phyloP scores from a whole-genome alignment of 345 rosid genomes.

The Eucalyptus albens region DNA sequence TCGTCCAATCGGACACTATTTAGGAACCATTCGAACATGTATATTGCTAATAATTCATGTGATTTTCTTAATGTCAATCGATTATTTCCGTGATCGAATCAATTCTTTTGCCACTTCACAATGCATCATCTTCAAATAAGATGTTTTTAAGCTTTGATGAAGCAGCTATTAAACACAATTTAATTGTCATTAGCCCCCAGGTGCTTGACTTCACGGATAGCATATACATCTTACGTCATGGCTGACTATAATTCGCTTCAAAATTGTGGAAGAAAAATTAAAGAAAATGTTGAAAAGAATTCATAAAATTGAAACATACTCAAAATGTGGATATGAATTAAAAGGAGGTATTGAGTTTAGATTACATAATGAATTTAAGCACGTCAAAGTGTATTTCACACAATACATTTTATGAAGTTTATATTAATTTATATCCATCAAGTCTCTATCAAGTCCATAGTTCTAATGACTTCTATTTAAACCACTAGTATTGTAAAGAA shows the following conservation, averaged over 20 bases:
- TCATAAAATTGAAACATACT: not conserved
- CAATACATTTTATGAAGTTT: not conserved
- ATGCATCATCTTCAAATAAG: not conserved
- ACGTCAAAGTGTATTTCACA: not conserved
- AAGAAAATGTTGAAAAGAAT: not conserved
- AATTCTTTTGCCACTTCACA: not conserved
- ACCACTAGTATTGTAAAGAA: not conserved
- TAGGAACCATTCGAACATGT: not conserved
- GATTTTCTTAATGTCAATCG: not conserved
- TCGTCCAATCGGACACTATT: not conserved
- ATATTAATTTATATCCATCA: not conserved
- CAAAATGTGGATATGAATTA: not conserved
- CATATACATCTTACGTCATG: not conserved
- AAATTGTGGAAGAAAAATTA: not conserved
- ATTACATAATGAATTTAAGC: not conserved
- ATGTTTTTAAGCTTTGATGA: not conserved
- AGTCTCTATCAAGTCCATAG: not conserved
- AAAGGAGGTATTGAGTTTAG: not conserved
- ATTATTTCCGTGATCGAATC: not conserved
- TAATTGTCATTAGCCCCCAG: not conserved
- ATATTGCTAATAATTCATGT: not conserved
- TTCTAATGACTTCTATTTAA: not conserved
- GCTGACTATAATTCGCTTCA: not conserved
- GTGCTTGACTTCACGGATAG: not conserved
- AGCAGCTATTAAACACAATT: not conserved